Conservation (phyloP, 108 stramenopile species). For the Cafeteria roenbergensis region DNA sequence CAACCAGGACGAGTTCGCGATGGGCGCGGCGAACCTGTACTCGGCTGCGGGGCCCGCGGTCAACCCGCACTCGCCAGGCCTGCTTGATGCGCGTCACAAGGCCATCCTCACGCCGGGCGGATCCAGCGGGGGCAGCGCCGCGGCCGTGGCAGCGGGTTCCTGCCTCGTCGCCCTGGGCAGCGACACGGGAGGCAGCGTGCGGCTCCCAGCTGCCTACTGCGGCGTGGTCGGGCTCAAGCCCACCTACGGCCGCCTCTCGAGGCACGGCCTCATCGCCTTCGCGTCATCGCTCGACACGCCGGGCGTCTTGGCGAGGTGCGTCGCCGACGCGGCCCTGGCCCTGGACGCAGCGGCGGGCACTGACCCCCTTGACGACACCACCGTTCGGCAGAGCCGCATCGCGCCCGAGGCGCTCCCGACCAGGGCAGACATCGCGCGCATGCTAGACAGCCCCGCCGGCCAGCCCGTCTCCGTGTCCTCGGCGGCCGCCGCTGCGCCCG, state of each 20-base stretch:
- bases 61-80: constrained; percentile 11
- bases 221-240: constrained; percentile 88
- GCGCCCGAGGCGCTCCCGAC: neutral
- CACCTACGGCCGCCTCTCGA: constrained; percentile 67
- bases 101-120: constrained; percentile 58
- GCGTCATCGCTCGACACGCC: constrained; percentile 80
- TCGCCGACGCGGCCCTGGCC: constrained; percentile 19
- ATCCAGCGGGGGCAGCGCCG: constrained; percentile 74
- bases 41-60: constrained; percentile 43
- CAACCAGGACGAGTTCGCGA: constrained; percentile 93
- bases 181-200: constrained; percentile 90
- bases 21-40: constrained; percentile 71
- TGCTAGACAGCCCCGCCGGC: neutral
- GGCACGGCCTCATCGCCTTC: constrained; percentile 84
- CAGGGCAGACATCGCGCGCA: neutral
- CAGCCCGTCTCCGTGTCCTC: neutral
- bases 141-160: constrained; percentile 68
- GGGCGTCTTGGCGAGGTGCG: constrained; percentile 58
- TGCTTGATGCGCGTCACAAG: neutral
- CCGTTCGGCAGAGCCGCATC: neutral
- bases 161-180: constrained; percentile 69
- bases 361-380: constrained; percentile 20
- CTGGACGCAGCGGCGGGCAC: constrained; percentile 18
- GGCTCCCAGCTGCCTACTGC: constrained; percentile 84
- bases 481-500: constrained; percentile 39